Evolutionary conservation across 805 yeast species (phyloP).

Genomic region (Tetrapisispora nanseiensis): DNA sequence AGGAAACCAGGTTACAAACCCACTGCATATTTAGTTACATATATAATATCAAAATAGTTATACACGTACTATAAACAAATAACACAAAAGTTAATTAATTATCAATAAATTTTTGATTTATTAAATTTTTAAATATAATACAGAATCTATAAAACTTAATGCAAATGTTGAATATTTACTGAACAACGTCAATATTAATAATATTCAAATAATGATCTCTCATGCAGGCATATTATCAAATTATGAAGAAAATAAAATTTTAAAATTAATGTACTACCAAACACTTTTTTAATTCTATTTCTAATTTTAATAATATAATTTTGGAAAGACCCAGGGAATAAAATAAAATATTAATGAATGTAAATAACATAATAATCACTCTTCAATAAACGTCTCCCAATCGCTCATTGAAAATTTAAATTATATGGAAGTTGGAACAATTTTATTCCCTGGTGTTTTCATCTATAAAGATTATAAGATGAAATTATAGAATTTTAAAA

Average conservation of each 20-base stretch:
- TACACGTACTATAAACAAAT: not conserved
- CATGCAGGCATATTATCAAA: no score
- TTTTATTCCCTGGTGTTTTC: constrained; percentile 1
- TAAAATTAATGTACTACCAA: not conserved
- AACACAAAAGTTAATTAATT: not conserved
- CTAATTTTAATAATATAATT: not conserved
- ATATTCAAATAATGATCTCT: no score
- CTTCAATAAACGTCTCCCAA: not conserved
- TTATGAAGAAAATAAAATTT: not conserved
- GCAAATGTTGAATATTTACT: not conserved
- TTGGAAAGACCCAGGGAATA: not conserved
- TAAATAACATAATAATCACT: not conserved
- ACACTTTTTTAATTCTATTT: not conserved
- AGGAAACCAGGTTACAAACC: not conserved
- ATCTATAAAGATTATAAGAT: not conserved
- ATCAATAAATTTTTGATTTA: not conserved
- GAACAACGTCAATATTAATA: no score
- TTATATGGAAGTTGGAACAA: not conserved
- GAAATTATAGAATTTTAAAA: not conserved
- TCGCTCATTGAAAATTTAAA: not conserved
- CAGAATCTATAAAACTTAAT: not conserved
- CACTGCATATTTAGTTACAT: not conserved
- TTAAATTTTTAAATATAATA: not conserved
- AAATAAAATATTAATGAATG: not conserved
- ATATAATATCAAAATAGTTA: not conserved